These are phyloP conservation scores for Corymbia calophylla DNA, from an alignment of 441 rosid genomes.

Conservation along the genomic window DNA sequence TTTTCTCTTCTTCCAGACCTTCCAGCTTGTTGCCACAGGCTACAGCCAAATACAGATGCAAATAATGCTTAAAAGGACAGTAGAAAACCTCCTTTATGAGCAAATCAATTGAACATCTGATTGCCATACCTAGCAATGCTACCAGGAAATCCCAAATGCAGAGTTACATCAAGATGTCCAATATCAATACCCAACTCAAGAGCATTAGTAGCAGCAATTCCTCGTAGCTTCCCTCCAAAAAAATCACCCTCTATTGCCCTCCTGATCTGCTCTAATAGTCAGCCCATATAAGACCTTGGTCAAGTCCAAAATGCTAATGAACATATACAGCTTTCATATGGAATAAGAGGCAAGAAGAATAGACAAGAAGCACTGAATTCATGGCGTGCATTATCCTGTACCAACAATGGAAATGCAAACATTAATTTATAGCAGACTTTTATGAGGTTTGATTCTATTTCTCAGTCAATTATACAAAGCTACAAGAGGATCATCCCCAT, in stretches of 20 bases:
- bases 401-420: neutral
- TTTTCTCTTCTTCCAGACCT: constrained; percentile 92
- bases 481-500: neutral
- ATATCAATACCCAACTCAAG: constrained; percentile 98
- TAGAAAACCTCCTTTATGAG: neutral
- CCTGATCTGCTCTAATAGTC: constrained; percentile 47
- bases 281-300: constrained; percentile 4
- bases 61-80: neutral
- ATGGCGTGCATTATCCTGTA: neutral
- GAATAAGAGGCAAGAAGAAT: neutral
- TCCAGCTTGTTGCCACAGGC: constrained; percentile 98
- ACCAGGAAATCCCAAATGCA: constrained; percentile 97
- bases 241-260: constrained; percentile 81
- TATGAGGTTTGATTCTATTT: neutral
- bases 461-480: neutral
- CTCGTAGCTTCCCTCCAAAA: constrained; percentile 81
- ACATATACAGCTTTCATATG: neutral
- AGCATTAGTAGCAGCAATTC: constrained; percentile 94
- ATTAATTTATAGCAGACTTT: neutral
- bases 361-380: neutral
- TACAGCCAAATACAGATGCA: constrained; percentile 10
- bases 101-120: neutral
- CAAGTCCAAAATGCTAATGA: neutral
- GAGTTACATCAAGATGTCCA: constrained; percentile 87
- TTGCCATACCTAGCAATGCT: constrained; percentile 77